Evolutionary conservation across 2,329 filamentous ascomycete species (phyloP), one percentile per base, ranked within the genome.

Genomic region (Colletotrichum plurivorum): DNA sequence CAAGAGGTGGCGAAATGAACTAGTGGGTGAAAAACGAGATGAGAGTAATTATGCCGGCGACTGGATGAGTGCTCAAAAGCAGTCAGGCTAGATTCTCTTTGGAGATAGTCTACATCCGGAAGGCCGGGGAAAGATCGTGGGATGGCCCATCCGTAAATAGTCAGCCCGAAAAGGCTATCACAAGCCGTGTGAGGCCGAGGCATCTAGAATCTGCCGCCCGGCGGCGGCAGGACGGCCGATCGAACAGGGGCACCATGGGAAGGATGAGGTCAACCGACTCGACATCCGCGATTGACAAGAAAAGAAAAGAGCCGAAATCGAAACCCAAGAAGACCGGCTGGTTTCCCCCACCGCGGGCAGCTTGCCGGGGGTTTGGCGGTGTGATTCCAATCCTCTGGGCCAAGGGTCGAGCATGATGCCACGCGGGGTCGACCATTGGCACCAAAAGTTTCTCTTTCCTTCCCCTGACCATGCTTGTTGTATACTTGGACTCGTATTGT

Each of bases 141-240:
- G 66, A 49, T 22, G 22, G 45, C 2, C 48, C 66, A 49, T 41
- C 62, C 18, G 66, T 69, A 69, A 66, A 66, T 69, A 69, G 39
- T 46, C 48, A 18, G 4, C 18, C 13, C 12, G 20, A 22, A 46
- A 57, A 49, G 31, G 31, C 43, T 60, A 60, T 69, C 66, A 60
- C 66, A 41, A 69, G 61, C 66, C 66, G 31, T 60, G 61, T 60
- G 61, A 66, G 18, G 22, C 66, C 66, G 66, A 69, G 66, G 66
- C 43, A 69, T 39, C 27, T 20, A 22, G 31, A 27, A 36, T 20
- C 52, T 36, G 10, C 31, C 31, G 31, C 31, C 22, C 48, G 22
- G 18, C 41, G 27, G 43, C 20, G 31, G 9, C 31, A 9, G 43
- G n/a, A 49, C n/a, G 18, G 46, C 45, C 12, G 61, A 65, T 59